Base-by-base conservation (phyloP, 1,139 yeast species). In the Debaryomyces robertsiae region DNA sequence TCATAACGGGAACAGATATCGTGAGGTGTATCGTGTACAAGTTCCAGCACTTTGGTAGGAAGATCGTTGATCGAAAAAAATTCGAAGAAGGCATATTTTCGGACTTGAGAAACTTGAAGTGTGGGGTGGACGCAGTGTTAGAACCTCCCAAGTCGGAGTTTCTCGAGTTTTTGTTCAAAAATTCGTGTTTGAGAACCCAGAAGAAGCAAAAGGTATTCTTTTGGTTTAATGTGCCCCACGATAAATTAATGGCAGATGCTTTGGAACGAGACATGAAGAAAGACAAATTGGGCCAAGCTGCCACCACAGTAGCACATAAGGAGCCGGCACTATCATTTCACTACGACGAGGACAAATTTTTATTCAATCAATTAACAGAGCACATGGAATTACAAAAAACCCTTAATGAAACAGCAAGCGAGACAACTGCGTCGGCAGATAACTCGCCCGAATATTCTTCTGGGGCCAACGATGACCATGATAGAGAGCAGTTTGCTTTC, bases 201-300 rank as follows among this genome's bases (percentile, higher is more conserved):
- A 93, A 93, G 73, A 93, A 93, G 59, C 98, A 93, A 60, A 93
- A 93, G 60, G 98, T 93, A 30, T 93, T 93, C 60, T 90, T 84
- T 61, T 93, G 98, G 98, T 91, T 87, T 61, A 85, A 91, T 57
- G 98, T 93, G 6, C 93, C 94, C 32, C 98, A 93, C 64, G 97
- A 93, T 59, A 83, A 87, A 56, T 67, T 93, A 38, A 91, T 93
- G 77, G 82, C 93, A 3, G 98, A 93, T 63, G 98, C 98, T 0
- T 67, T 93, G 41, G 98, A 91, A 62, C 73, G 98, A 53, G 98
- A 93, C 57, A 67, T 91, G 58, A 90, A 90, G 61, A 83, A 88
- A 55, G 97, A 91, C 54, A 61, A 67, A 35, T 44, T 68, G 27
- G 73, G 73, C 39, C 85, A 80, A 48, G 61, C 63, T 3, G 74